Base-by-base conservation (phyloP, 768 basidiomycete species). In the Lepiota venenata region DNA sequence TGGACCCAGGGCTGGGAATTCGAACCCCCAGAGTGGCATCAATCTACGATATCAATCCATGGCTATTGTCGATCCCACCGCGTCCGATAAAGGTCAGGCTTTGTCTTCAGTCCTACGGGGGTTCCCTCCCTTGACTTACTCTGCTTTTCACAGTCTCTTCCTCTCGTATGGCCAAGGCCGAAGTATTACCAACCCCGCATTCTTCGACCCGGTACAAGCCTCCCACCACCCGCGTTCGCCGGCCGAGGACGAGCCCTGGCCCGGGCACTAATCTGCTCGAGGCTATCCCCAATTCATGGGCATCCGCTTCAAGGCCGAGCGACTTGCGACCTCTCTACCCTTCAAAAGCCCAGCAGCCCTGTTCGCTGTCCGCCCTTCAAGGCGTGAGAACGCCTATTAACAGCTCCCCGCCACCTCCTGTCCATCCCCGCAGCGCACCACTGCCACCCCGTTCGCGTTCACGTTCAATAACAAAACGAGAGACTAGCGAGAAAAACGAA, bases 31-130 rank as follows among this genome's bases (percentile, higher is more conserved):
- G 14, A 45, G 49, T 47, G 27, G 12, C 37, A 46, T 54, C 52
- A 54, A 47, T 40, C 45, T 54, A 11, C 52, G 52, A 39, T 54
- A 54, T 54, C 52, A 54, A 39, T 47, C 52, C 7, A 54, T 54
- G 52, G 27, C 52, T 20, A 47, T 54, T 29, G 45, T 54, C 52
- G 52, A 54, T 54, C 45, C 52, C 25, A 27, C 22, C 40, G 15
- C 42, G 16, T 22, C 51, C 44, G 32, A 22, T 36, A n/a, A 18
- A 47, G 36, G 52, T 54, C 16, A 47, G 36, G 46, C 27, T 37
- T n/a, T 15, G 15, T 29, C 27, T 7, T 29, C 21, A 36, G 15
- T 29, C 27, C 32, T 8, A 32, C 8, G 32, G 10, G 32, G 10
- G 8, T 2, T 21, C 27, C 9, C 21, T 38, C 14, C 8, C n/a